Evolutionary conservation across 306 rosid species (phyloP).

Genomic region (Cicer chorassanicum): DNA sequence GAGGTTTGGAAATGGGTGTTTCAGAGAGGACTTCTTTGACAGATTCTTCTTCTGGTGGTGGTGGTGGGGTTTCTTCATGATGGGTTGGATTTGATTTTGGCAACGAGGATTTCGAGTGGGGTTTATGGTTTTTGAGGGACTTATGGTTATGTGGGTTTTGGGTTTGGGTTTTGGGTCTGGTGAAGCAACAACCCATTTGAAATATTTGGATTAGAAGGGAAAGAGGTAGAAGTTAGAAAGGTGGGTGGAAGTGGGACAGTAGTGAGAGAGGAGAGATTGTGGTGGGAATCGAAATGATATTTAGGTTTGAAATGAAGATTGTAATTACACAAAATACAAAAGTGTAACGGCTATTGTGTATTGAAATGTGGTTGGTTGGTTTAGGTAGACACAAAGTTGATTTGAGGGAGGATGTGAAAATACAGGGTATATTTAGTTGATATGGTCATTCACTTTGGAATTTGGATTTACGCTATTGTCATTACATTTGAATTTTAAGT

Average conservation of each 20-base stretch:
- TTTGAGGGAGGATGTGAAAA: too few species aligned
- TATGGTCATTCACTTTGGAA: too few species aligned
- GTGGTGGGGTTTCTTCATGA: slow-evolving; percentile 35
- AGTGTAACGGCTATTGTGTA: slow-evolving; percentile 57
- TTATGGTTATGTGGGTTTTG: slow-evolving; percentile 38
- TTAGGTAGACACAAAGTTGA: too few species aligned
- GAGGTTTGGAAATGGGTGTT: slow-evolving; percentile 66
- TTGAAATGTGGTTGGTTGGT: too few species aligned
- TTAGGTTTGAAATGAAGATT: slow-evolving; percentile 35
- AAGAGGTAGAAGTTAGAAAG: slow-evolving; percentile 44
- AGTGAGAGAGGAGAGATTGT: slow-evolving; percentile 30
- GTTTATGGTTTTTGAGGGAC: slow-evolving; percentile 32
- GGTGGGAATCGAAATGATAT: slow-evolving; percentile 36
- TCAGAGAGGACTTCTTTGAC: slow-evolving; percentile 95
- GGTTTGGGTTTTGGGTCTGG: slow-evolving; percentile 54
- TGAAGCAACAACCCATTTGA: slow-evolving; percentile 88
- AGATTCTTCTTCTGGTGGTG: slow-evolving; percentile 65
- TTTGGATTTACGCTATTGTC: too few species aligned
- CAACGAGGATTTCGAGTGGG: slow-evolving; percentile 33
- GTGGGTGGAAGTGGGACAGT: slow-evolving; percentile 26
- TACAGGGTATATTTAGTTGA: too few species aligned
- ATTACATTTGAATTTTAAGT: too few species aligned
- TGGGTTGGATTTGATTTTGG: slow-evolving; percentile 40
- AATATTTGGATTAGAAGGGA: slow-evolving; percentile 12
- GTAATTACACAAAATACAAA: slow-evolving; percentile 38